phyloP scores from a whole-genome alignment of 129 eudicot genomes.

The Mikania micrantha region DNA sequence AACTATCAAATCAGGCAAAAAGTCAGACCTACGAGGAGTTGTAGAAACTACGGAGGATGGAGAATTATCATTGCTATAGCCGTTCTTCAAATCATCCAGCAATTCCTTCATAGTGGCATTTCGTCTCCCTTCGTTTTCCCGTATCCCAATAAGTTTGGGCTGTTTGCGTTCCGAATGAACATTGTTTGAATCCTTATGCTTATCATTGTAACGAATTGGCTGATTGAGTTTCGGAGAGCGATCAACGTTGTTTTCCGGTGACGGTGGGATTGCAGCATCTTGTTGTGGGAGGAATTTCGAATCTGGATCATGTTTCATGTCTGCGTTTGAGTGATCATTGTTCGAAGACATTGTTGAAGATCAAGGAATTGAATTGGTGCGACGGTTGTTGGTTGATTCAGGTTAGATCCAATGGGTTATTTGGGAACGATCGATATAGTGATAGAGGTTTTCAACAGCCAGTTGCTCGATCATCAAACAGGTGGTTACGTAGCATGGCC shows the following conservation, averaged over 20 bases:
- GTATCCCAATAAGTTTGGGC: constrained; percentile 16
- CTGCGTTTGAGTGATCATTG: constrained; percentile 11
- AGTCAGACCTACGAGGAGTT: constrained; percentile 43
- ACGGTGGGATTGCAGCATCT: constrained; percentile 12
- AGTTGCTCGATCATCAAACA: not conserved
- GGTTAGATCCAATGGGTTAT: not conserved
- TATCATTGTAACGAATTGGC: constrained; percentile 2
- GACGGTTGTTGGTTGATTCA: not conserved
- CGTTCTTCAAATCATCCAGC: constrained; percentile 64
- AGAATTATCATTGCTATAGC: constrained; percentile 22
- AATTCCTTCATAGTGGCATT: constrained; percentile 70
- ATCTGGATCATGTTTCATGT: not conserved
- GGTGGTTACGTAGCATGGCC: constrained; percentile 21
- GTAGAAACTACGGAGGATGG: constrained; percentile 27
- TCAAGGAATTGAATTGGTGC: not conserved
- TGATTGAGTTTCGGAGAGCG: constrained; percentile 9
- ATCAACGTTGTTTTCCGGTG: constrained; percentile 22
- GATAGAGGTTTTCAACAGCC: not conserved
- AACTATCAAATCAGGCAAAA: not conserved
- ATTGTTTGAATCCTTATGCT: constrained; percentile 1
- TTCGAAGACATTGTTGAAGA: constrained; percentile 26
- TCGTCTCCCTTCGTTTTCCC: constrained; percentile 41
- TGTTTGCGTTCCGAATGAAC: constrained; percentile 19
- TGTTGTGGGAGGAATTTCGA: not conserved
- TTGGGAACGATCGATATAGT: not conserved